Evolutionary conservation across 805 yeast genomes (phyloP), one percentile per base, ranked within the genome.

Genomic region (Cyberlindnera maclurae): DNA sequence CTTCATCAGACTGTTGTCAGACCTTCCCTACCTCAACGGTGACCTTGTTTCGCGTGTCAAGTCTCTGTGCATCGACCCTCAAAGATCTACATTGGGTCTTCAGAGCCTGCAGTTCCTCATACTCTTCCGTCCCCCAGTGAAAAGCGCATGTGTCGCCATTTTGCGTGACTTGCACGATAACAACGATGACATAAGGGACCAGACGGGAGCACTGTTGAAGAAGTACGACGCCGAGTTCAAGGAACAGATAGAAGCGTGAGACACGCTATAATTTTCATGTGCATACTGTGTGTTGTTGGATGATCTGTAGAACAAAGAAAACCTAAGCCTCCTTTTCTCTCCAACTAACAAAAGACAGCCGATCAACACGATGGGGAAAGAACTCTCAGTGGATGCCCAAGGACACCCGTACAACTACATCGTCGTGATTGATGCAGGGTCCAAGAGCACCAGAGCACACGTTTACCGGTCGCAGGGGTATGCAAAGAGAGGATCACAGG

Each of bases 121-220:
- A 39, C 83, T 87, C 90, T 84, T 85, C 59, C 73, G 95, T 51
- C 96, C 96, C 1, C 97, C 97, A 0, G 86, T 76, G 22, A 75
- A 79, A 43, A 32, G 32, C 3, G 62, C 64, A 11, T 76, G 82
- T 49, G 51, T 79, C 20, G 63, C 61, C 4, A 63, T 79, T 4
- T 61, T 79, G 37, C 59, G 59, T 36, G 74, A 71, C 12, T 55
- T 79, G 46, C 62, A 71, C 31, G 67, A 66, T 9, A 50, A 51
- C 18, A 75, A 75, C 47, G 77, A 73, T 33, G 75, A 70, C 38
- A 59, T 77, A 46, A 63, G 64, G 45, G 68, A 60, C 16, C 75
- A 71, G 42, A 71, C 79, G 10, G 41, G 49, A 4, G 63, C 64
- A 40, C 62, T 73, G 45, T 54, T 77, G 41, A 63, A 58, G 37